Evolutionary conservation across 345 rosid genomes (phyloP), one percentile per base, ranked within the genome.

Genomic region (Moringa oleifera): DNA sequence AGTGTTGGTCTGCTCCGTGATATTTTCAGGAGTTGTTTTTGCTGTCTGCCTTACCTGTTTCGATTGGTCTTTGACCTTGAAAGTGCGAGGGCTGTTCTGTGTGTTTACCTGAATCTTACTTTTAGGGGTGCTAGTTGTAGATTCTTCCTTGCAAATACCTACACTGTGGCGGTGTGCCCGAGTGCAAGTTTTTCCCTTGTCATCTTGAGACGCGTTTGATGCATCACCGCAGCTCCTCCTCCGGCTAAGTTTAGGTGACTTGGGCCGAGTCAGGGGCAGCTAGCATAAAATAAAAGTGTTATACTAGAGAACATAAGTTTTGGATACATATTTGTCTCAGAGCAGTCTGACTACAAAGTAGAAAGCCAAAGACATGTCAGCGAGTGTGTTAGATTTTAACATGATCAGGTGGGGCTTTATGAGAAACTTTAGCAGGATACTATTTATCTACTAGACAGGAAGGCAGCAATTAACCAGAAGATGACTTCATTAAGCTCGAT

Each of bases 181-280:
- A 67, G 57, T 64, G 51, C 73, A 46, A 18, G 18, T 62, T 65
- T 55, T 53, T 52, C 58, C 70, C 23, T 16, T 33, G 51, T 69
- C 77, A 28, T 73, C 64, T 49, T 41, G 47, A 41, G 78, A 46
- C 36, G 78, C 66, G 71, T 24, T 74, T 49, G 64, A 33, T 53
- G 75, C 71, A 22, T 74, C 78, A 45, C 75, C 66, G 59, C 51
- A 88, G 80, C 99, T 94, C 89, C 77, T 94, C 79, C 96, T 85
- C 28, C 95, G 81, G 75, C 69, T 64, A 46, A 85, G 82, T 33
- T 80, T 85, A 45, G 90, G 90, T 51, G 90, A 90, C 64, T 80
- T 78, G 23, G 97, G 87, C 55, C 86, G 81, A 70, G 97, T 90
- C 77, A 94, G 60, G 16, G 99, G 99, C 65, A 86, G 69, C 99